A percentile compares a stretch with the other conserved stretches of the same genome.
Conservation (phyloP, 2,329 filamentous ascomycete genomes). For the Penicillium decumbens region DNA sequence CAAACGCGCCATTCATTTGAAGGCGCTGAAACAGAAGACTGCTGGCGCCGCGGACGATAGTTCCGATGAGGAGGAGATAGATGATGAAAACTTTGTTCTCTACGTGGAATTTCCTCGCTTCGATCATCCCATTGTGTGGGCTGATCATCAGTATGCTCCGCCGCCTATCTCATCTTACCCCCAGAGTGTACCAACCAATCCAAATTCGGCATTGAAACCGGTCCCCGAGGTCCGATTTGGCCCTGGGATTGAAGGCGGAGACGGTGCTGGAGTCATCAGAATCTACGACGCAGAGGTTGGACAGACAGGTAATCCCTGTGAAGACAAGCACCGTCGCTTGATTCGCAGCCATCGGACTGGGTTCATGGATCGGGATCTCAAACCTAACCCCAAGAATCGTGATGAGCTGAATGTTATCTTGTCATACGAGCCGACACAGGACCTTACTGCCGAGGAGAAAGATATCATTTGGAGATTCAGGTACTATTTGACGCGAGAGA, state of each 20-base stretch:
- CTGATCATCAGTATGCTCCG: slow-evolving; percentile 84
- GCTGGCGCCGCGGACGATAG: slow-evolving; percentile 38
- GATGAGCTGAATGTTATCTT: slow-evolving; percentile 91
- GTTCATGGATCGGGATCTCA: slow-evolving; percentile 90
- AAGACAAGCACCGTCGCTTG: slow-evolving; percentile 87
- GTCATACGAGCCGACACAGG: slow-evolving; percentile 86
- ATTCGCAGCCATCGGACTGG: slow-evolving; percentile 90
- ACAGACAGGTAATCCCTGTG: slow-evolving; percentile 83
- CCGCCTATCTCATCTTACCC: slow-evolving; percentile 75
- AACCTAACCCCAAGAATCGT: slow-evolving; percentile 90
- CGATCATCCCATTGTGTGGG: slow-evolving; percentile 92
- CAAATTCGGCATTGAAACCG: slow-evolving; percentile 68
- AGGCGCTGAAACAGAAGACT: slow-evolving; percentile 20
- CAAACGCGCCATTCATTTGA: slow-evolving; percentile 47
- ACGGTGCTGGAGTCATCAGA: slow-evolving; percentile 59
- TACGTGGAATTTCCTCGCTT: slow-evolving; percentile 91
- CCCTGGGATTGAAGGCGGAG: slow-evolving; percentile 73
- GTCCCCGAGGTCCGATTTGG: slow-evolving; percentile 86
- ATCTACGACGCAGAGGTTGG: slow-evolving; percentile 94
- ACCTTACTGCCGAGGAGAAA: slow-evolving; percentile 83
- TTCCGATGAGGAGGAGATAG: slow-evolving; percentile 37
- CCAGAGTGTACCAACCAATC: slow-evolving; percentile 58
- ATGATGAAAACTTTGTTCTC: slow-evolving; percentile 69
- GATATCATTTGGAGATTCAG: slow-evolving; percentile 97
- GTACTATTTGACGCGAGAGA: slow-evolving; percentile 89